phyloP scores from a whole-genome alignment of 2,329 filamentous ascomycete species.

The Phialocephala sp. region DNA sequence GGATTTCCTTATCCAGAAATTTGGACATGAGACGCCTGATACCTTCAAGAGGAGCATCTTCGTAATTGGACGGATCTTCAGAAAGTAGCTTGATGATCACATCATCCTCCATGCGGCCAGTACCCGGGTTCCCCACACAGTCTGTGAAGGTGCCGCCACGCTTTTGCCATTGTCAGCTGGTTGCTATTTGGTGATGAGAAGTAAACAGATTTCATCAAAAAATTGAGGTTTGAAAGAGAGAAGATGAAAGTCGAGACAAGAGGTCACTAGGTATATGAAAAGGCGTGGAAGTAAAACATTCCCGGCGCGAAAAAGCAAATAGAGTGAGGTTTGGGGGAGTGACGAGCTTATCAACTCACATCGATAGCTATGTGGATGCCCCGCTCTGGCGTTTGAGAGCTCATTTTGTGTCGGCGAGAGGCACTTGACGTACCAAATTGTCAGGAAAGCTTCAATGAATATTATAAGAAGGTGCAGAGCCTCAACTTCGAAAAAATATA shows the following conservation, averaged over 20 bases:
- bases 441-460: neutral
- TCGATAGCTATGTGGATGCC: slow-evolving; percentile 76
- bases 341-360: slow-evolving; percentile 28
- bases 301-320: neutral
- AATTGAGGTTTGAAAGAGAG: slow-evolving; percentile 15
- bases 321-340: neutral
- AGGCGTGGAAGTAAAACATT: neutral
- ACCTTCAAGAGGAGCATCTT: slow-evolving; percentile 88
- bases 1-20: slow-evolving; percentile 77
- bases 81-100: slow-evolving; percentile 88
- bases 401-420: slow-evolving; percentile 24
- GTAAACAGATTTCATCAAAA: neutral
- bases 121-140: slow-evolving; percentile 81
- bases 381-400: slow-evolving; percentile 40
- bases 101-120: slow-evolving; percentile 73
- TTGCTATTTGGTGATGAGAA: neutral
- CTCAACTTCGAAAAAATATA: neutral
- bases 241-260: slow-evolving; percentile 1
- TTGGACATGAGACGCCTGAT: slow-evolving; percentile 84
- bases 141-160: slow-evolving; percentile 93
- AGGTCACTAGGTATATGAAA: neutral
- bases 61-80: slow-evolving; percentile 88
- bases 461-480: neutral
- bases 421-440: neutral
- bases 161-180: slow-evolving; percentile 43